These are phyloP conservation scores for Lenzites betulinus DNA, from an alignment of 768 basidiomycete species.

Conservation along the genomic window DNA sequence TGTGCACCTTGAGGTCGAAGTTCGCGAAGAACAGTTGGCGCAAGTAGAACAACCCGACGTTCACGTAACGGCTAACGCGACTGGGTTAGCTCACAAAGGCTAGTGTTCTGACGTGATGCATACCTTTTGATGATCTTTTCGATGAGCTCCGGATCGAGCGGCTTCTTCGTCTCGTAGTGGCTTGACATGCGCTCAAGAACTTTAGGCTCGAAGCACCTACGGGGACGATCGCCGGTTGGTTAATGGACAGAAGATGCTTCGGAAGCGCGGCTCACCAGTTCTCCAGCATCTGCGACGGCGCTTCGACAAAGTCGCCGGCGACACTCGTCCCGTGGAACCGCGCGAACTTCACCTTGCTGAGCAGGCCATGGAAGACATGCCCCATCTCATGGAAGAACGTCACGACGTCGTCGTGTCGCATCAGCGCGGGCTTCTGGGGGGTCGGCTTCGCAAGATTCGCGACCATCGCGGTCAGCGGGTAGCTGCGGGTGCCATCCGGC, in stretches of 20 bases:
- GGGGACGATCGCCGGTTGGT: not conserved
- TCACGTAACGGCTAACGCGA: slow-evolving; percentile 57
- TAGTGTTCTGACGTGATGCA: not conserved
- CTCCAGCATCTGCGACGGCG: slow-evolving; percentile 91
- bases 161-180: slow-evolving; percentile 73
- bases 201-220: slow-evolving; percentile 79
- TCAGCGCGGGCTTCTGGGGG: slow-evolving; percentile 75
- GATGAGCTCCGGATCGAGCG: slow-evolving; percentile 72
- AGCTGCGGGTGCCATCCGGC: slow-evolving; percentile 58
- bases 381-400: slow-evolving; percentile 94
- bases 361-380: slow-evolving; percentile 51
- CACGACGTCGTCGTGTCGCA: slow-evolving; percentile 87
- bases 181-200: slow-evolving; percentile 78
- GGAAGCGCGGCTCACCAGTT: slow-evolving; percentile 60
- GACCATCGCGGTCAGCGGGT: slow-evolving; percentile 84
- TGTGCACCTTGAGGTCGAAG: slow-evolving; percentile 77
- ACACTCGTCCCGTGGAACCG: slow-evolving; percentile 76
- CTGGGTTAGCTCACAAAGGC: not conserved
- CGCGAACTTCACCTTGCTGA: slow-evolving; percentile 68
- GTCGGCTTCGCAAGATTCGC: slow-evolving; percentile 89
- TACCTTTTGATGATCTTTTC: slow-evolving; percentile 81
- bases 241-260: not conserved
- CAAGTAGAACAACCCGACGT: slow-evolving; percentile 79
- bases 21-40: slow-evolving; percentile 85
- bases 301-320: slow-evolving; percentile 79